Evolutionary conservation across 1,284 basidiomycete species (phyloP), one percentile per base, ranked within the genome.

Genomic region (Trametes pubescens): DNA sequence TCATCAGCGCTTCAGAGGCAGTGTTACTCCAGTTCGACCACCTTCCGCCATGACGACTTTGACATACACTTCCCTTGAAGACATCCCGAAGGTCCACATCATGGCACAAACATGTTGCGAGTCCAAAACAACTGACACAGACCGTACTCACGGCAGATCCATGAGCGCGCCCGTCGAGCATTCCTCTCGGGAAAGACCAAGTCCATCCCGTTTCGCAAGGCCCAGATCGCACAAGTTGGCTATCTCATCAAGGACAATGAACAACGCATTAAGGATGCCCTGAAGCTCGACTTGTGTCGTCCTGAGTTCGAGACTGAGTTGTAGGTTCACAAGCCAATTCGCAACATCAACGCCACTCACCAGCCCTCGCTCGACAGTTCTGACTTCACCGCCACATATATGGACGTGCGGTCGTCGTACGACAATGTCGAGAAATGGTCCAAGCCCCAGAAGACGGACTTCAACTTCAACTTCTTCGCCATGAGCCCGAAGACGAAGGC

Each of bases 361-460:
- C 8, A 1, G 7, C 14, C 38, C 18, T 16, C n/a, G 16, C 11
- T 46, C 32, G 43, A n/a, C 60, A 91, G 89, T 69, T 75, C 88
- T 2, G 90, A 92, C 67, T 79, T 89, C 56, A 74, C 76, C 40
- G 72, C 82, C 4, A 80, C 83, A 8, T 74, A 91, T 29, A 72
- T 79, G 48, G 94, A 96, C 70, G 82, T 86, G 53, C 82, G 88
- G 54, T 77, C 83, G 0, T 85, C 90, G 0, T 86, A 94, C 69
- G 81, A 87, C 57, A 84, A 87, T 18, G 55, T 96, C 51, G 87
- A 87, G 32, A 85, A 86, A 72, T 95, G 93, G 93, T 81, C 88
- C 16, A 82, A 79, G 49, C 80, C 85, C 0, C 73, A 85, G 0
- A 82, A 77, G 44, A 80, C 85, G 0, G 73, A 85, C 0, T 87